Conservation (phyloP, 805 yeast species). For the Candida vartiovaarae region DNA sequence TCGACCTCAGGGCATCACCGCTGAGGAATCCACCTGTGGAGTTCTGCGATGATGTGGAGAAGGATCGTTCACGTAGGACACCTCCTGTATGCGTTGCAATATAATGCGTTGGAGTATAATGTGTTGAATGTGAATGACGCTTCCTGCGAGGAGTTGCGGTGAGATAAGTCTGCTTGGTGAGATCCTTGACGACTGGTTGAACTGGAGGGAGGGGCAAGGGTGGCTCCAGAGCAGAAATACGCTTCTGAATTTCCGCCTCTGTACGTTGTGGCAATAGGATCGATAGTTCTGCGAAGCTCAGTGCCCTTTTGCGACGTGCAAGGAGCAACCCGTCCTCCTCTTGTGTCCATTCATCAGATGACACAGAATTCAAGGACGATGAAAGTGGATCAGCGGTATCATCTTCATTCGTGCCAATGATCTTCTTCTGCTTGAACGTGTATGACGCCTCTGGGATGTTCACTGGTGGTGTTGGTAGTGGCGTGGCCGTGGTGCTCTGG, state of each 20-base stretch:
- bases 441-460: neutral
- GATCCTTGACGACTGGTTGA: slow-evolving; percentile 1
- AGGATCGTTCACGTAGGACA: slow-evolving; percentile 6
- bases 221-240: slow-evolving; percentile 42
- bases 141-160: slow-evolving; percentile 8
- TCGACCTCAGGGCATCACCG: slow-evolving; percentile 5
- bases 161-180: slow-evolving; percentile 5
- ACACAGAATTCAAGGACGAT: slow-evolving; percentile 3
- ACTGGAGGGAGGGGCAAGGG: neutral
- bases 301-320: slow-evolving; percentile 46
- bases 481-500: neutral
- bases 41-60: slow-evolving; percentile 9
- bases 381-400: slow-evolving; percentile 9
- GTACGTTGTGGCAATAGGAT: slow-evolving; percentile 67
- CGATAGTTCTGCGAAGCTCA: slow-evolving; percentile 66
- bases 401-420: neutral
- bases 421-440: neutral
- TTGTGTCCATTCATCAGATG: slow-evolving; percentile 33
- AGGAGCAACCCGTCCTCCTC: slow-evolving; percentile 70
- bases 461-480: too few species aligned
- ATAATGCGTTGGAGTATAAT: slow-evolving; percentile 2
- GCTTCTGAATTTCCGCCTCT: slow-evolving; percentile 62
- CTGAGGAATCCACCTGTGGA: slow-evolving; percentile 3
- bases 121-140: slow-evolving; percentile 9
- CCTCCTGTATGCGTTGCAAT: neutral